Conservation (phyloP, 139 green algal genomes). For the Marvania coccoides region DNA sequence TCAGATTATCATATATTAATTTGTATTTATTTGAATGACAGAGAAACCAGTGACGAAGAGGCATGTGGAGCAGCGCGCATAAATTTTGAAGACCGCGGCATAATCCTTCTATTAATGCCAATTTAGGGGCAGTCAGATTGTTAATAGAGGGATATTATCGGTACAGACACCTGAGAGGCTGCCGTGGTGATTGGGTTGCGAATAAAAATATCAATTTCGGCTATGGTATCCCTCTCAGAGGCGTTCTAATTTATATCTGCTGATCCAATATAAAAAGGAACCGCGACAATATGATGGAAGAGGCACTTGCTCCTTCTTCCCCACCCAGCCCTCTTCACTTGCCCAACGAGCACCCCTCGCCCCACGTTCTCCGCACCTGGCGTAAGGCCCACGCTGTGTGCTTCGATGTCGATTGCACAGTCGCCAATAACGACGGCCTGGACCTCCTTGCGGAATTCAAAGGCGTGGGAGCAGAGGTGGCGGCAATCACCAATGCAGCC, state of each 20-base stretch:
- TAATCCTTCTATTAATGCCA: no score
- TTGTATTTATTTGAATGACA: neutral
- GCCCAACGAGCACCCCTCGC: neutral
- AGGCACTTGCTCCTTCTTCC: neutral
- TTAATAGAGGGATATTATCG: neutral
- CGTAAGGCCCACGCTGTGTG: constrained; percentile 37
- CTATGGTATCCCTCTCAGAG: neutral
- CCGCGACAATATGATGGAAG: neutral
- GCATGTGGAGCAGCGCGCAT: neutral
- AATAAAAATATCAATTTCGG: neutral
- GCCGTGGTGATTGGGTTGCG: neutral
- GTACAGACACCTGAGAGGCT: neutral
- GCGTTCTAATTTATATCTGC: neutral
- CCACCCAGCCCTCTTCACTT: neutral
- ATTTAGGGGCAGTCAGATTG: neutral
- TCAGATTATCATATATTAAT: neutral
- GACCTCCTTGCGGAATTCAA: constrained; percentile 64
- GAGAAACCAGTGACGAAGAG: neutral
- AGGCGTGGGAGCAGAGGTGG: constrained; percentile 46
- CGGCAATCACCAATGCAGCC: constrained; percentile 42
- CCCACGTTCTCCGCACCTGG: constrained; percentile 32
- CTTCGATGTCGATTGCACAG: constrained; percentile 67
- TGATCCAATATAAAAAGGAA: neutral
- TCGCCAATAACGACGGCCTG: constrained; percentile 52
- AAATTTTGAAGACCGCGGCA: neutral